Evolutionary conservation across 2,329 filamentous ascomycete genomes (phyloP).

Genomic region (Alternaria novae-zelandiae): DNA sequence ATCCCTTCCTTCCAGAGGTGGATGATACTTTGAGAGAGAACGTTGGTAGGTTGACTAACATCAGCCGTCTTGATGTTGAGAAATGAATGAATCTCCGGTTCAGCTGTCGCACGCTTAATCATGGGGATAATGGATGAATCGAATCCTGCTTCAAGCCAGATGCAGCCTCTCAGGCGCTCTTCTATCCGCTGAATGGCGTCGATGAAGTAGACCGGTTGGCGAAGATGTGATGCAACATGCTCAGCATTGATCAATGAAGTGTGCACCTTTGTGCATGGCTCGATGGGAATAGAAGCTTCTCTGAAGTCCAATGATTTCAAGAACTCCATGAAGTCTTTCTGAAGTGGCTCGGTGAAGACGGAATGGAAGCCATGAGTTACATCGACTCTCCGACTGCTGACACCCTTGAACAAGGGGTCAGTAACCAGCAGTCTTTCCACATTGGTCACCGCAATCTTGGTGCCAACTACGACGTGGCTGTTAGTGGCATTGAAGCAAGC

Average conservation of each 20-base stretch:
- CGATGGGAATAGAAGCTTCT: slow-evolving; percentile 6
- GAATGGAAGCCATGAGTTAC: slow-evolving; percentile 43
- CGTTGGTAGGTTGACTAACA: slow-evolving; percentile 7
- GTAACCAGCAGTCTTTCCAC: slow-evolving; percentile 12
- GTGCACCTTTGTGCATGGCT: slow-evolving; percentile 4
- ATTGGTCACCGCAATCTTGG: slow-evolving; percentile 19
- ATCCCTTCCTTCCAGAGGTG: slow-evolving; percentile 53
- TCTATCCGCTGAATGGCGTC: slow-evolving; percentile 52
- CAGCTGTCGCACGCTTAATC: slow-evolving; percentile 33
- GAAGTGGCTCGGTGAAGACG: slow-evolving; percentile 34
- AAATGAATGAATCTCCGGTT: slow-evolving; percentile 3
- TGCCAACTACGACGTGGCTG: slow-evolving; percentile 52
- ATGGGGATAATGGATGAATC: slow-evolving; percentile 36
- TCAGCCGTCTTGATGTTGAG: slow-evolving; percentile 7
- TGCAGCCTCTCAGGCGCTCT: slow-evolving; percentile 23
- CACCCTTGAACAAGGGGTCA: slow-evolving; percentile 1
- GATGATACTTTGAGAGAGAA: slow-evolving; percentile 36
- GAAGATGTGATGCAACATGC: slow-evolving; percentile 45
- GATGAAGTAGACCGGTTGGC: slow-evolving; percentile 54
- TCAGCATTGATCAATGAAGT: not conserved
- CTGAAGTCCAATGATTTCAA: slow-evolving; percentile 2
- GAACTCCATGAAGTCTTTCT: slow-evolving; percentile 16
- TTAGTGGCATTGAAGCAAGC: slow-evolving; percentile 52
- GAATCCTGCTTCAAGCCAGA: slow-evolving; percentile 33
- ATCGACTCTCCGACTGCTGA: slow-evolving; percentile 28